These are phyloP conservation scores for Quercus cerris DNA, from an alignment of 306 rosid species.

Conservation along the genomic window DNA sequence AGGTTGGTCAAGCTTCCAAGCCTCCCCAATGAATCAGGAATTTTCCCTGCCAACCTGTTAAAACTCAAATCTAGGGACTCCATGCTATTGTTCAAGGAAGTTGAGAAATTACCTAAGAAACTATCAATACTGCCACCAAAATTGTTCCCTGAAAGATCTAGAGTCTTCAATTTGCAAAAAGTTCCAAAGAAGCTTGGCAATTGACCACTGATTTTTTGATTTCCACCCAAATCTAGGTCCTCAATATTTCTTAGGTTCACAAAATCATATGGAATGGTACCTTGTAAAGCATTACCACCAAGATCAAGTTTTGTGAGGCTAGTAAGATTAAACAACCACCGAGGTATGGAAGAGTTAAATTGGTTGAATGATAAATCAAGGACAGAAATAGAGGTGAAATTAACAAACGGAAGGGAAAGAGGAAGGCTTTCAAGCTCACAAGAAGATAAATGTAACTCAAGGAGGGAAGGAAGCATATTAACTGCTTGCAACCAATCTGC, in stretches of 20 bases:
- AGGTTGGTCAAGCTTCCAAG: slow-evolving; percentile 3
- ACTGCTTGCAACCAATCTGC: too few relatives aligned
- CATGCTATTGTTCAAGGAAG: not conserved
- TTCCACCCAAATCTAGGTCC: not conserved
- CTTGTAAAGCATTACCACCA: not conserved
- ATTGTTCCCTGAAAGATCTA: rapidly evolving
- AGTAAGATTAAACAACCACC: slow-evolving; percentile 15
- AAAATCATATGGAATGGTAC: slow-evolving; percentile 8
- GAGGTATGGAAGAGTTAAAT: slow-evolving; percentile 5
- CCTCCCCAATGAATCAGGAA: slow-evolving; percentile 8
- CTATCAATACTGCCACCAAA: not conserved
- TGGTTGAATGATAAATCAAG: slow-evolving; percentile 13
- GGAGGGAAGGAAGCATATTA: too few relatives aligned
- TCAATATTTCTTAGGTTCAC: slow-evolving; percentile 3
- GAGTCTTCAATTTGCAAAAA: not conserved
- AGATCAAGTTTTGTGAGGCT: slow-evolving; percentile 11
- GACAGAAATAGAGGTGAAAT: not conserved
- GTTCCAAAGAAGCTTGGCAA: slow-evolving; percentile 2
- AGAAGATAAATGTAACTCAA: too few relatives aligned
- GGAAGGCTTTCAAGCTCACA: too few relatives aligned
- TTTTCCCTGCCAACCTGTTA: not conserved
- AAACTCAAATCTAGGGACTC: not conserved
- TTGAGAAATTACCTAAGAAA: not conserved
- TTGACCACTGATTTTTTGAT: not conserved
- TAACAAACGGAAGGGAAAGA: too few relatives aligned